Evolutionary conservation across 129 eudicot genomes (phyloP).

Genomic region (Pulicaria dysenterica): DNA sequence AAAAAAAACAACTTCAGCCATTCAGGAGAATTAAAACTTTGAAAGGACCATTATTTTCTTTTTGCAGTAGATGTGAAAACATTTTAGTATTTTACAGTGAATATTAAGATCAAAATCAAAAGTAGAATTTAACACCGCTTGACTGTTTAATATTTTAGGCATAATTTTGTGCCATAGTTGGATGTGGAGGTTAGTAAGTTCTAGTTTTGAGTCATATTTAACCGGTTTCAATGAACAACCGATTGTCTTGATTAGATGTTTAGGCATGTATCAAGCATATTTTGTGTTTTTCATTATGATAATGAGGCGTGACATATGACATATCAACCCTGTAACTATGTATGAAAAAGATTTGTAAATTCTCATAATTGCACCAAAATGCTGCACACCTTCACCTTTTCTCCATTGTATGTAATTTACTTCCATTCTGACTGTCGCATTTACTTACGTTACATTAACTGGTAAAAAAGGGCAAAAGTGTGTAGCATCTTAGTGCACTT

Average conservation of each 20-base stretch:
- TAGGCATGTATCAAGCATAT: background rate
- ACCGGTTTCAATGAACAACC: background rate
- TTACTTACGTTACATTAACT: background rate
- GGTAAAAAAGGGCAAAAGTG: background rate
- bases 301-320: background rate
- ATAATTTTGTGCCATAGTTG: no score
- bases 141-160: no score
- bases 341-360: background rate
- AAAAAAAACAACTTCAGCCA: no score
- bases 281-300: background rate
- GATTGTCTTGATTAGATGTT: background rate
- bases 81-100: no score
- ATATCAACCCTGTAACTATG: background rate
- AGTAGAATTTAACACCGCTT: no score
- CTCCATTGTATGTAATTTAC: background rate
- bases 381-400: background rate
- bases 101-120: no score
- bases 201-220: constrained; percentile 3
- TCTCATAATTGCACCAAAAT: background rate
- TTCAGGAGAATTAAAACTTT: no score
- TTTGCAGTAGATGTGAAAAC: no score
- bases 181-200: no score
- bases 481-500: background rate
- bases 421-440: background rate
- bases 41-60: no score